Evolutionary conservation across 2,329 filamentous ascomycete species (phyloP).

Genomic region (Sarocladium brachiariae): DNA sequence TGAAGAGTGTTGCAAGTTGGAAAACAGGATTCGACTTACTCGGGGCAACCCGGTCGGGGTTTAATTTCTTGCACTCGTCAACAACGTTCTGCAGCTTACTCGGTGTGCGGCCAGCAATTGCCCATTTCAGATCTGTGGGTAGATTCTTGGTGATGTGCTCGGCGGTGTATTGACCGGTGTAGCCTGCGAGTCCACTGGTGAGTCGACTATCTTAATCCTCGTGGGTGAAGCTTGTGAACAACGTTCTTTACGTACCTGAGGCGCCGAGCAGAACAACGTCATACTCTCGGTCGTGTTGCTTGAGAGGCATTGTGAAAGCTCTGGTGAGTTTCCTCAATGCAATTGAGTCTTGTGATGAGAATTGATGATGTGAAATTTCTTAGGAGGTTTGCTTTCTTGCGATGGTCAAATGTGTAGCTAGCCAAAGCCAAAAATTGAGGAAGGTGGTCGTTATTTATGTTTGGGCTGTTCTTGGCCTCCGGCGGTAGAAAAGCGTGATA

Average conservation of each 20-base stretch:
- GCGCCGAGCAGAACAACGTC: conserved; percentile 53
- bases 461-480: background rate
- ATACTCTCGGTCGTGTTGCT: conserved; percentile 46
- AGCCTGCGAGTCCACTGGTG: conserved; percentile 45
- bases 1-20: too few relatives aligned
- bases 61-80: conserved; percentile 57
- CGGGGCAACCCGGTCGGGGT: conserved; percentile 63
- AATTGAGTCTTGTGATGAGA: background rate
- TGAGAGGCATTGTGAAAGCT: conserved; percentile 34
- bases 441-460: too few relatives aligned
- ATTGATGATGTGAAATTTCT: background rate
- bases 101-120: conserved; percentile 74
- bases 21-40: conserved; percentile 37
- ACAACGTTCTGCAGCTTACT: conserved; percentile 66
- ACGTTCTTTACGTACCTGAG: conserved; percentile 39
- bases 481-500: too few relatives aligned
- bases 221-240: background rate
- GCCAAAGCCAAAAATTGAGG: too few relatives aligned
- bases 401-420: background rate
- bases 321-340: background rate
- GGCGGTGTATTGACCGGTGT: conserved; percentile 71
- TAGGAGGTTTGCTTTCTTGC: background rate
- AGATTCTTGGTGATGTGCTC: conserved; percentile 66
- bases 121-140: conserved; percentile 79
- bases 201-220: conserved; percentile 10